Evolutionary conservation across 805 yeast genomes (phyloP), one percentile per base, ranked within the genome.

Genomic region (Saturnispora galanensis): DNA sequence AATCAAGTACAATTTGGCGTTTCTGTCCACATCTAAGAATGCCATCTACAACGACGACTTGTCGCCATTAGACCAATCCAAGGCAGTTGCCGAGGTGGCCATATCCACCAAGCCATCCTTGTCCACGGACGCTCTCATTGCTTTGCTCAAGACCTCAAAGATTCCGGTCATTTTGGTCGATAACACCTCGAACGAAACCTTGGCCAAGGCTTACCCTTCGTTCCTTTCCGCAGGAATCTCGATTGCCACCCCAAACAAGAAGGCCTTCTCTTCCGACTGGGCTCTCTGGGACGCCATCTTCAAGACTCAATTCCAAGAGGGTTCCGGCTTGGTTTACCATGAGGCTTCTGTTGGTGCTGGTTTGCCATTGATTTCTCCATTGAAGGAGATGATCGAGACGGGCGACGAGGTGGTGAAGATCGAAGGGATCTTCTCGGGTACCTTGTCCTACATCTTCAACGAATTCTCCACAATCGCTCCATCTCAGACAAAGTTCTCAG

Each of bases 331-430:
- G 51, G 95, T 88, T 38, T 90, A 88, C 72, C 98, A 93, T 60
- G 99, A 93, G 72, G 95, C 98, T 41, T 87, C 97, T 7, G 97
- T 93, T 47, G 97, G 97, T 60, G 99, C 99, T 36, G 99, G 97
- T 47, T 74, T 93, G 63, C 99, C 99, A 48, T 79, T 93, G 50
- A 81, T 93, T 56, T 81, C 87, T 39, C 84, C 96, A 42, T 70
- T 93, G 58, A 84, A 80, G 59, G 98, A 93, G 63, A 73, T 90
- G 66, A 73, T 93, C 36, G 75, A 77, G 49, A 93, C 98, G 44
- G 98, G 98, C 52, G 99, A 93, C 65, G 79, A 87, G 68, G 77
- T 93, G 52, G 82, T 79, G 56, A 84, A 79, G 63, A 83, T 93
- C 52, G 97, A 93, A 67, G 99, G 98, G 52, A 90, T 93, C 56